These are phyloP conservation scores for Mycosphaerella sp. DNA, from an alignment of 2,329 filamentous ascomycete genomes.

Conservation along the genomic window DNA sequence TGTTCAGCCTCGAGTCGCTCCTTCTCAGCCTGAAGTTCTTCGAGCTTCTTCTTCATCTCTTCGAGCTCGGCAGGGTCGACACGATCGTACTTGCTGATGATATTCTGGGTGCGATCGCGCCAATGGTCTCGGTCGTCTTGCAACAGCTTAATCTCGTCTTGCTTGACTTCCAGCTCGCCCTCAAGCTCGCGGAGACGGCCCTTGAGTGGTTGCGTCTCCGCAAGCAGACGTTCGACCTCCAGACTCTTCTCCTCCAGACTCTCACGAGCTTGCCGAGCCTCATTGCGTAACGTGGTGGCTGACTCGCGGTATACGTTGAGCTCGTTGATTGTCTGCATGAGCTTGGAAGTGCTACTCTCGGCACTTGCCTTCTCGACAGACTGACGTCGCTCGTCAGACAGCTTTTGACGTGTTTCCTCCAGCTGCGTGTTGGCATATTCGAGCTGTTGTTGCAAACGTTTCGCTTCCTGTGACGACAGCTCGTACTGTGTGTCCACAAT, in stretches of 20 bases:
- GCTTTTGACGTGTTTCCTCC: constrained; percentile 79
- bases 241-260: constrained; percentile 68
- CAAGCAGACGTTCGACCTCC: constrained; percentile 67
- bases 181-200: constrained; percentile 74
- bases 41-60: constrained; percentile 72
- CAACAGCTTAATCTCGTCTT: constrained; percentile 81
- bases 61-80: constrained; percentile 92
- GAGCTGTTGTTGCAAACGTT: constrained; percentile 82
- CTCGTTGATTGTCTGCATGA: constrained; percentile 92
- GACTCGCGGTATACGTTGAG: constrained; percentile 95
- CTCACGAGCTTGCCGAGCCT: constrained; percentile 70
- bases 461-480: constrained; percentile 77
- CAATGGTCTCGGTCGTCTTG: constrained; percentile 89
- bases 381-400: constrained; percentile 78
- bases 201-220: constrained; percentile 74
- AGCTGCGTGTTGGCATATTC: constrained; percentile 81
- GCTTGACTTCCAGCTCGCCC: constrained; percentile 69
- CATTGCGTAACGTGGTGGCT: constrained; percentile 81
- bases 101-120: constrained; percentile 93
- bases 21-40: constrained; percentile 48
- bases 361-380: constrained; percentile 66
- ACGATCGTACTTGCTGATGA: constrained; percentile 91
- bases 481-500: constrained; percentile 97
- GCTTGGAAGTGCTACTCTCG: constrained; percentile 74
- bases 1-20: constrained; percentile 48